A percentile compares a stretch with the other conserved stretches of the same genome.
Conservation (phyloP, 495 filamentous ascomycete species). For the Neurospora hispaniola region DNA sequence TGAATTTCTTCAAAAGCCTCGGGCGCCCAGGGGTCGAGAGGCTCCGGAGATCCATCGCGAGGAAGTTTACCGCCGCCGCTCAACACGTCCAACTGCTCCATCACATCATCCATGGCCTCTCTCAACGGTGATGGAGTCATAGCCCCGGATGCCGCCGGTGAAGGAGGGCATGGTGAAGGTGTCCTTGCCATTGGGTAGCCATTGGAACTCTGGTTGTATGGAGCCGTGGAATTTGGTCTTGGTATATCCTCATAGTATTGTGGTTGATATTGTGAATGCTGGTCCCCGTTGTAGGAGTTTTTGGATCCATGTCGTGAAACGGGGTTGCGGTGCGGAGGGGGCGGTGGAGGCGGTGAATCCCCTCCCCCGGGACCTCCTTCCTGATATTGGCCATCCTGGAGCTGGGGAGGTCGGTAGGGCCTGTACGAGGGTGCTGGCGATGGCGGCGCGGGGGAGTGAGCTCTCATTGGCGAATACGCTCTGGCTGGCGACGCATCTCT, state of each 20-base stretch:
- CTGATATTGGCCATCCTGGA: slow-evolving; percentile 12
- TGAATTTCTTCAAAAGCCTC: slow-evolving; percentile 67
- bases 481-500: background rate
- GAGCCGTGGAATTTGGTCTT: slow-evolving; percentile 17
- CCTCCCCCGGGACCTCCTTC: slow-evolving; percentile 9
- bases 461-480: background rate
- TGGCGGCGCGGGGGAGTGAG: slow-evolving; percentile 9
- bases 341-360: slow-evolving; percentile 42
- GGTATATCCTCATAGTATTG: slow-evolving; percentile 15
- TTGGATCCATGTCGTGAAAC: slow-evolving; percentile 15
- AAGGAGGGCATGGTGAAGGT: slow-evolving; percentile 48
- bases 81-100: slow-evolving; percentile 91
- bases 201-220: slow-evolving; percentile 11
- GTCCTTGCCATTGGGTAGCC: slow-evolving; percentile 42
- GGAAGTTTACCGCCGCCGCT: slow-evolving; percentile 42
- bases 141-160: slow-evolving; percentile 46
- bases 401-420: slow-evolving; percentile 28
- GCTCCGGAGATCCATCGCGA: slow-evolving; percentile 37
- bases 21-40: slow-evolving; percentile 79
- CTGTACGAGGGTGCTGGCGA: slow-evolving; percentile 34
- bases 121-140: slow-evolving; percentile 85
- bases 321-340: slow-evolving; percentile 41
- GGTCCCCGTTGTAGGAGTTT: slow-evolving; percentile 8
- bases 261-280: slow-evolving; percentile 3
- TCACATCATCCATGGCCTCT: slow-evolving; percentile 96